Base-by-base conservation (phyloP, 2,329 filamentous ascomycete genomes). In the Cladophialophora bantiana region DNA sequence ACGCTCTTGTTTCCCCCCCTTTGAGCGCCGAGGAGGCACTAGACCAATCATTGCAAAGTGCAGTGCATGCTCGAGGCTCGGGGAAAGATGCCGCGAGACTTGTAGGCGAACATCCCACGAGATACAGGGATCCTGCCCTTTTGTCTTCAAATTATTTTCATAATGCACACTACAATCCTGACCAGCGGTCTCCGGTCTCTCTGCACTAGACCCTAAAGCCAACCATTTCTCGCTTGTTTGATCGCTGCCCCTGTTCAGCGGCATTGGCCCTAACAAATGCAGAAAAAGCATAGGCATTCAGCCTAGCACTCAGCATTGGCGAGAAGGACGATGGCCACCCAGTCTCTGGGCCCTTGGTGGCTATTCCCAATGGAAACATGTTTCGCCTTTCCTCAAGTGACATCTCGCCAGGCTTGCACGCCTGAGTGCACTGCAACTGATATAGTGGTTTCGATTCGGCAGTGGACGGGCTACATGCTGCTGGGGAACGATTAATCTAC, bases 61-160 rank as follows among this genome's bases (percentile, higher is more conserved):
- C 18, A 31, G 26, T 53, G 15, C 34, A 15, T 40, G 32, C 56
- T 58, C 55, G 56, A 48, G 48, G 45, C 26, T 48, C 34, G 12
- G 36, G n/a, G 36, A 48, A 48, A 50, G 18, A 35, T 20, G 26
- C 50, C 42, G 35, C 20, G 20, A 32, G 40, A 52, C 52, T 45
- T 31, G 52, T 50, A 40, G 35, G 45, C 59, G 57, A 52, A 34
- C 48, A 31, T 40, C 59, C 59, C 48, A 53, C 59, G 59, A 53
- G 59, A 60, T 52, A 50, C 58, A 50, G 34, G 59, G 18, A 20
- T 42, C 15, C 18, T 31, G n/a, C 20, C 36, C 26, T 42, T 13
- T 15, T 31, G 6, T 3, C 20, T 58, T 40, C 55, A 26, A 36
- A 20, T 38, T 40, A 15, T 20, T 40, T n/a, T 42, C 36, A 58